Conservation (phyloP, 306 rosid species). For the Rosa multiflora region DNA sequence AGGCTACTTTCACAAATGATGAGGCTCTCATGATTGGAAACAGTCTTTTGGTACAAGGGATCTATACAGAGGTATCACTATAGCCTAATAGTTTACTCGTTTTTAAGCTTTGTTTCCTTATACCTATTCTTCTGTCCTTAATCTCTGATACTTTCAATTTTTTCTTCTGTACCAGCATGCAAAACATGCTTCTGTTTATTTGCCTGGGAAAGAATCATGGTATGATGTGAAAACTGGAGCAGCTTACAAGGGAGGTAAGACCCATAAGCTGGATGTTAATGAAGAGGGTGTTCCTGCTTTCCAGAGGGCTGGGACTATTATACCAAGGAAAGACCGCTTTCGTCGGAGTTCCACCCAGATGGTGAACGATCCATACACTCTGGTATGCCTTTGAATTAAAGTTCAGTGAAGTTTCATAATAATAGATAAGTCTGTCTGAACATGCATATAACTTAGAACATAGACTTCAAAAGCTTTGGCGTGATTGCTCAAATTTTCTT, state of each 20-base stretch:
- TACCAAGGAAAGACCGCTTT: slow-evolving; percentile 85
- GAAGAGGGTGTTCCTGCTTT: slow-evolving; percentile 89
- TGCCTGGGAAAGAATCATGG: slow-evolving; percentile 92
- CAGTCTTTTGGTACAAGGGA: slow-evolving; percentile 92
- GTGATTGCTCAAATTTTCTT: background rate
- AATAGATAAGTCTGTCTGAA: background rate
- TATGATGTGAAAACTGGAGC: slow-evolving; percentile 75
- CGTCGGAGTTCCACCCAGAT: slow-evolving; percentile 96
- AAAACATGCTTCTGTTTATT: slow-evolving; percentile 71
- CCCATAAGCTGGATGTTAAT: slow-evolving; percentile 64
- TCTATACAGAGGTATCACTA: slow-evolving; percentile 69
- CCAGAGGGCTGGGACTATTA: slow-evolving; percentile 87
- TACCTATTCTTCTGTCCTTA: background rate
- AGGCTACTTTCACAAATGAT: slow-evolving; percentile 84
- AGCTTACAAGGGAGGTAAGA: slow-evolving; percentile 68
- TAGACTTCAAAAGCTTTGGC: background rate
- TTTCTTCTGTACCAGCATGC: slow-evolving; percentile 48
- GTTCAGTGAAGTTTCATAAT: background rate
- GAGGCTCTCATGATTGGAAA: slow-evolving; percentile 96
- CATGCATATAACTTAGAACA: background rate
- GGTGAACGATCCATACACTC: slow-evolving; percentile 87
- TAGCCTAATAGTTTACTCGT: background rate
- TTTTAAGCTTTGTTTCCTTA: background rate
- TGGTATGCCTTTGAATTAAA: slow-evolving; percentile 56
- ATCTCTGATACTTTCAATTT: background rate